Evolutionary conservation across 2,329 filamentous ascomycete species (phyloP), one percentile per base, ranked within the genome.

Genomic region (Xylariaceae sp.): DNA sequence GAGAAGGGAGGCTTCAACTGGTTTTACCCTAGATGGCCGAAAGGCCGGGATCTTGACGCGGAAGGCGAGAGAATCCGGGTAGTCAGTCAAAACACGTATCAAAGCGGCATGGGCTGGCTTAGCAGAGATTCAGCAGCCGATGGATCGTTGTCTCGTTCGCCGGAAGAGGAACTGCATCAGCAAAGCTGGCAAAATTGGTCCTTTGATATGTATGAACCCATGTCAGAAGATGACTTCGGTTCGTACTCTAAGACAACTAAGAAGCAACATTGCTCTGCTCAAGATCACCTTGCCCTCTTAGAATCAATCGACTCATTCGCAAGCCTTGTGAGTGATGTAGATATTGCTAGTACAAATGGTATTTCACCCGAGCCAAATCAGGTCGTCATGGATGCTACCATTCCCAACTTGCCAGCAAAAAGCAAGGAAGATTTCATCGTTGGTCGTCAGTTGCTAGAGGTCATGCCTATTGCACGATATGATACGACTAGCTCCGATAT

Each of bases 1-100:
- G 80, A 85, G n/a, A 89, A 89, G 64, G 89, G 90, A 19, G 93
- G 95, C 0, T 83, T 96, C 44, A 90, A 93, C 66, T 99, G 96
- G 93, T 90, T 96, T 65, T 87, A 89, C 64, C 85, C 88, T 46
- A 82, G 88, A 54, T 93, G 88, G 86, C 89, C 90, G 7, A 83
- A 81, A 44, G 89, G 89, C 0, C 80, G 80, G 20, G 89, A 93
- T 66, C 67, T 87, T 2, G 87, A 93, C 65, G 77, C 83, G 50
- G 72, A 87, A 44, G 88, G 89, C 1, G 80, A 89, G 52, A 82
- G 81, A 9, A 79, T 93, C 42, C 86, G 93, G 20, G 89, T 96
- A 10, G 79, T 93, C 50, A 99, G 95, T 70, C 79, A 90, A 67
- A 83, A 84, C 49, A 96, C 93, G 0, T 97, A 96, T 67, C 75